phyloP scores from a whole-genome alignment of 176 grass and related monocot species.

The Hsuehochloa calcarea region DNA sequence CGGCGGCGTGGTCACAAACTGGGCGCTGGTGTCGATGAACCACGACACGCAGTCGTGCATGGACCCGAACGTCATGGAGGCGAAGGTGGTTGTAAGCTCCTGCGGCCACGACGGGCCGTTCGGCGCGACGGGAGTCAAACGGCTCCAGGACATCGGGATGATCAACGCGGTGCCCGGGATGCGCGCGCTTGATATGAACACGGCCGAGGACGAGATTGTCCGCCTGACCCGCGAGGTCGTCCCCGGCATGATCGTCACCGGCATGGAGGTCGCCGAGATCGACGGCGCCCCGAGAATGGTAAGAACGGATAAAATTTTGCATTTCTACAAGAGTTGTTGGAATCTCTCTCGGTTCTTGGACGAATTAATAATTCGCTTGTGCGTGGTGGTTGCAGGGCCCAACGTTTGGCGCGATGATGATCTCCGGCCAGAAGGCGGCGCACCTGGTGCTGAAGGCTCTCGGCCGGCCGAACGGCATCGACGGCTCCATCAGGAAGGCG shows the following conservation, averaged over 20 bases:
- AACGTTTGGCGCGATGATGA: conserved; percentile 99
- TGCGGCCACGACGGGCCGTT: conserved; percentile 95
- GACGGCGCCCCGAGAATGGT: conserved; percentile 97
- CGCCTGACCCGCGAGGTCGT: conserved; percentile 84
- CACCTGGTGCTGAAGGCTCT: conserved; percentile 86
- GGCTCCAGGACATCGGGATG: conserved; percentile 93
- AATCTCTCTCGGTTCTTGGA: background rate
- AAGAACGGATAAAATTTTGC: background rate
- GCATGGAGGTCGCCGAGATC: conserved; percentile 99
- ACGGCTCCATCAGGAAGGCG: conserved; percentile 51
- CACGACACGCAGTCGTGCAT: conserved; percentile 98
- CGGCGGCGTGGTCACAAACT: conserved; percentile 91
- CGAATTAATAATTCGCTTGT: background rate
- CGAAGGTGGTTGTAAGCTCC: conserved; percentile 93
- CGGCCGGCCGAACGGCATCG: conserved; percentile 83
- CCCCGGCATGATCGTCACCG: conserved; percentile 93
- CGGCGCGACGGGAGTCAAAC: conserved; percentile 84
- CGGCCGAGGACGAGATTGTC: conserved; percentile 89
- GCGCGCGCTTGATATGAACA: conserved; percentile 91
- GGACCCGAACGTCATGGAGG: conserved; percentile 97
- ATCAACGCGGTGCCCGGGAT: conserved; percentile 83
- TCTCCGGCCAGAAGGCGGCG: conserved; percentile 97
- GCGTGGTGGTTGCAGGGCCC: conserved; percentile 57
- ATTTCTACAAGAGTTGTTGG: background rate
- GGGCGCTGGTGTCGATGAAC: conserved; percentile 94